Percentiles rank a stretch among this genome's conserved stretches.
Evolutionary conservation across 208 protist species (phyloP).

Genomic region (Trypanosomatidae sp.): DNA sequence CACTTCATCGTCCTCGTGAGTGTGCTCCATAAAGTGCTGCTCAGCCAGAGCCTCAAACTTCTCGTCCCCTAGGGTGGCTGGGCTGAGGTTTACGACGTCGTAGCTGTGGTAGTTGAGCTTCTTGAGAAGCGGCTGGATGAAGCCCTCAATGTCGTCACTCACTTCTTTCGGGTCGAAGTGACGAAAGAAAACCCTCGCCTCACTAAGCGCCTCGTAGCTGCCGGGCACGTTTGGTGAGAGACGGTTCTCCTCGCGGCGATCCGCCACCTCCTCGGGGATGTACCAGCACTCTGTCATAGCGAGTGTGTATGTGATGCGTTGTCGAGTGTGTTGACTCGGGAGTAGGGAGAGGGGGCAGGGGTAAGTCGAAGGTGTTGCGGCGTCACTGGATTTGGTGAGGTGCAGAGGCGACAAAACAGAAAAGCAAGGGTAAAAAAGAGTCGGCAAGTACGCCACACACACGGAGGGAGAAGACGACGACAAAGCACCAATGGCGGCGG

Average conservation of each 20-base stretch:
- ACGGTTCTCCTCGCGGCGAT: constrained; percentile 56
- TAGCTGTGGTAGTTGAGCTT: constrained; percentile 46
- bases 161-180: constrained; percentile 35
- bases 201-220: constrained; percentile 43
- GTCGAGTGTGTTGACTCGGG: background rate
- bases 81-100: constrained; percentile 50
- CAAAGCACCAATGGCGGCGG: background rate
- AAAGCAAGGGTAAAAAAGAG: background rate
- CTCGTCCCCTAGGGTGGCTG: constrained; percentile 26
- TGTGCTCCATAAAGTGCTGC: constrained; percentile 76
- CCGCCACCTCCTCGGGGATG: constrained; percentile 40
- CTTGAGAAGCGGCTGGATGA: constrained; percentile 37
- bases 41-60: constrained; percentile 49
- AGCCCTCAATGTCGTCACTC: constrained; percentile 25
- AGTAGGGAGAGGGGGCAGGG: background rate
- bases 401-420: background rate
- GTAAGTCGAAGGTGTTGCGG: background rate
- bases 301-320: background rate
- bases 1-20: constrained; percentile 92
- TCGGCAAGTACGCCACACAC: background rate
- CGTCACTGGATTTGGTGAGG: background rate
- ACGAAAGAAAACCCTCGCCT: constrained; percentile 38
- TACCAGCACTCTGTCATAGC: constrained; percentile 65
- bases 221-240: constrained; percentile 39
- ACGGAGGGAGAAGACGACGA: background rate